phyloP scores from a whole-genome alignment of 805 yeast species.

The Wickerhamomyces ciferrii region DNA sequence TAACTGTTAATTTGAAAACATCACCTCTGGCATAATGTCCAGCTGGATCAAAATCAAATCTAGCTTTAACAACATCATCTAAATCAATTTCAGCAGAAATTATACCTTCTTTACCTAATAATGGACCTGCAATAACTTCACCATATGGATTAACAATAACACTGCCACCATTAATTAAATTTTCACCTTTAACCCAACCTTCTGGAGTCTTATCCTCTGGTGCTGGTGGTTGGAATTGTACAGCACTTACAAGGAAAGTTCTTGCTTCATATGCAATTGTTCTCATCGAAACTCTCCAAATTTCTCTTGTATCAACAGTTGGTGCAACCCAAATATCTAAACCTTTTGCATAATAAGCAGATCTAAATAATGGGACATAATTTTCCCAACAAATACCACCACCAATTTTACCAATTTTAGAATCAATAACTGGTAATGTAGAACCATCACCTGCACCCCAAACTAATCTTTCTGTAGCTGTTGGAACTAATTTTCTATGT shows the following conservation, averaged over 20 bases:
- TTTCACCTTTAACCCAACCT: constrained; percentile 26
- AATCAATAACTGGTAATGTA: constrained; percentile 32
- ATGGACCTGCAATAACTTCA: constrained; percentile 38
- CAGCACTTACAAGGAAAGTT: constrained; percentile 33
- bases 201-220: constrained; percentile 21
- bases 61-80: constrained; percentile 30
- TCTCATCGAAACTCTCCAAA: constrained; percentile 37
- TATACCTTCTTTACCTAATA: constrained; percentile 34
- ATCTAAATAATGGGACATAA: constrained; percentile 34
- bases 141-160: constrained; percentile 37
- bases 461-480: constrained; percentile 37
- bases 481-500: constrained; percentile 40
- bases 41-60: constrained; percentile 35
- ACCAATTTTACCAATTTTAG: constrained; percentile 32
- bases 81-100: constrained; percentile 34
- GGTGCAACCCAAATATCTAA: constrained; percentile 38
- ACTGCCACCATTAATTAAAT: constrained; percentile 35
- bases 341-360: constrained; percentile 38
- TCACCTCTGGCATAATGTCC: constrained; percentile 42
- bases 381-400: constrained; percentile 47
- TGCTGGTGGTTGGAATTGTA: constrained; percentile 31
- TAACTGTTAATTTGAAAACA: constrained; percentile 35
- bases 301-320: constrained; percentile 39
- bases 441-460: constrained; percentile 47
- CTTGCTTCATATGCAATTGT: constrained; percentile 39